Evolutionary conservation across 2,329 filamentous ascomycete species (phyloP).

Genomic region (Aureobasidium leucospermi): DNA sequence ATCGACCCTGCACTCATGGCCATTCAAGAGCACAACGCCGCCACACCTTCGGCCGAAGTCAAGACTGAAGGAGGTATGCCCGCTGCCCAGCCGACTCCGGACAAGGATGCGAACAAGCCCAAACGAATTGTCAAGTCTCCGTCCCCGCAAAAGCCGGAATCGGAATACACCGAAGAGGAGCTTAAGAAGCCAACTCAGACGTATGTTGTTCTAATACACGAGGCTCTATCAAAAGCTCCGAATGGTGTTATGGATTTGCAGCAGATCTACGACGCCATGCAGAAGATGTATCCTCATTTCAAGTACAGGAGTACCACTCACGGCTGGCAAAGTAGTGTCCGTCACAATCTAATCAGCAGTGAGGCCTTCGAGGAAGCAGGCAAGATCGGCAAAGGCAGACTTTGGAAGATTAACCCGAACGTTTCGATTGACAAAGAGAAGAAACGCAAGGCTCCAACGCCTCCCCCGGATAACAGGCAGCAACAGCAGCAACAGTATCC

Average conservation of each 20-base stretch:
- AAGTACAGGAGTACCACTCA: constrained; percentile 52
- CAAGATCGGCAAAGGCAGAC: constrained; percentile 54
- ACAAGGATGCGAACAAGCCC: constrained; percentile 29
- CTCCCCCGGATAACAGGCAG: constrained; percentile 20
- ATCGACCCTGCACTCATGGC: constrained; percentile 15
- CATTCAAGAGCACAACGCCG: constrained; percentile 5
- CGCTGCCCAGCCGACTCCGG: constrained; percentile 9
- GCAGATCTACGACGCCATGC: constrained; percentile 58
- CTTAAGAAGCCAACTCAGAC: constrained; percentile 60
- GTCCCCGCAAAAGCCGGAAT: constrained; percentile 55
- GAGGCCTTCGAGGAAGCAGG: constrained; percentile 54
- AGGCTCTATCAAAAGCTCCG: constrained; percentile 50
- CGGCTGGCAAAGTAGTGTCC: constrained; percentile 61
- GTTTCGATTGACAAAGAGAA: constrained; percentile 51
- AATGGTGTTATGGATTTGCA: constrained; percentile 55
- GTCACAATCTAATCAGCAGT: constrained; percentile 56
- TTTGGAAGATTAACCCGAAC: constrained; percentile 54
- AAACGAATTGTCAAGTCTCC: constrained; percentile 50
- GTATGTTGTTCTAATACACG: constrained; percentile 58
- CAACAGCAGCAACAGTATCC: constrained; percentile 15
- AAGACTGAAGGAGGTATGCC: constrained; percentile 1
- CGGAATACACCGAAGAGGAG: constrained; percentile 66
- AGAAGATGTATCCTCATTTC: constrained; percentile 57
- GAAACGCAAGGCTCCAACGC: constrained; percentile 45
- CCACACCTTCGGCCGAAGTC: constrained; percentile 5